A percentile compares a stretch with the other conserved stretches of the same genome.
phyloP scores from a whole-genome alignment of 2,329 filamentous ascomycete species.

The Exserohilum rostratum region DNA sequence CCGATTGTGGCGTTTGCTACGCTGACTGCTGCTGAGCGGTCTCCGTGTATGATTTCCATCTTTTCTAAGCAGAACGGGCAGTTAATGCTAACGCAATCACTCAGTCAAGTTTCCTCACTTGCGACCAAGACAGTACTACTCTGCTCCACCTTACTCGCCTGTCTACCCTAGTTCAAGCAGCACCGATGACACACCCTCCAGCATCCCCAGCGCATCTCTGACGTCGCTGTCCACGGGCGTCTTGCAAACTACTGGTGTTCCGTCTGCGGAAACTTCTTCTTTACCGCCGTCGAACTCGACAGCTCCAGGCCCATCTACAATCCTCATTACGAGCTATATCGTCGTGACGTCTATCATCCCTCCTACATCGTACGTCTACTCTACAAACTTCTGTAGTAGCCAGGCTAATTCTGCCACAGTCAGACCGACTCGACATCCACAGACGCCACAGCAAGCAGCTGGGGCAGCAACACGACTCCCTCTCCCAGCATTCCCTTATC shows the following conservation, averaged over 20 bases:
- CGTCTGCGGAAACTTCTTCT: conserved; percentile 2
- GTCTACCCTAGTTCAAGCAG: conserved; percentile 14
- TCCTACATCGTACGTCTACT: conserved; percentile 19
- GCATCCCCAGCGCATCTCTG: conserved; percentile 2
- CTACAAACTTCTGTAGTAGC: no score
- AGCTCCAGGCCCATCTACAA: background rate
- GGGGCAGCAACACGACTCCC: conserved; percentile 12
- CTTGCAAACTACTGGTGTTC: conserved; percentile 9
- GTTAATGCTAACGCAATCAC: background rate
- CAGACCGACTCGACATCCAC: conserved; percentile 12
- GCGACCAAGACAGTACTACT: conserved; percentile 30
- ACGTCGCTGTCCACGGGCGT: conserved; percentile 11
- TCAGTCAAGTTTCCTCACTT: conserved; percentile 24
- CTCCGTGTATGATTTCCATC: conserved; percentile 20
- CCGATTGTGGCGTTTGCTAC: conserved; percentile 16
- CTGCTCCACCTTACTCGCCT: conserved; percentile 23
- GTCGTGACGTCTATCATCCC: conserved; percentile 11
- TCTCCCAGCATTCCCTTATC: conserved; percentile 11
- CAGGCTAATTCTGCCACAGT: conserved; percentile 13
- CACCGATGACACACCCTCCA: conserved; percentile 4
- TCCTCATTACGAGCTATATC: conserved; percentile 10
- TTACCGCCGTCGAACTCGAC: conserved; percentile 7
- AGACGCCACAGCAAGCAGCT: conserved; percentile 28
- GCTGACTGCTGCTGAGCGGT: conserved; percentile 20
- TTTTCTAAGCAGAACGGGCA: background rate